phyloP scores from a whole-genome alignment of 208 protist species.

The Sergeia podlipaevii region DNA sequence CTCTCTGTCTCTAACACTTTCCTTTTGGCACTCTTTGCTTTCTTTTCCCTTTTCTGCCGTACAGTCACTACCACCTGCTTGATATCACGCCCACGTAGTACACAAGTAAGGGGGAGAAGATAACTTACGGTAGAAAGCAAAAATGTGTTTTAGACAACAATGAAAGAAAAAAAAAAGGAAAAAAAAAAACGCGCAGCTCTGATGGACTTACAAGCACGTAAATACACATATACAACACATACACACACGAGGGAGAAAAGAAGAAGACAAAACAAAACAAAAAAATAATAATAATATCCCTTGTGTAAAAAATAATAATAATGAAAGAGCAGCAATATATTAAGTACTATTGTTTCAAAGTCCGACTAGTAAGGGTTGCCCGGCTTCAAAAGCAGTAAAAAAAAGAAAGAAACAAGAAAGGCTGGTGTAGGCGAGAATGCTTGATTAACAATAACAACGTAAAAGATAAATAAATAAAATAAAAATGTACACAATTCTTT shows the following conservation, averaged over 20 bases:
- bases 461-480: conserved; percentile 2
- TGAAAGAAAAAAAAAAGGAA: conserved; percentile 3
- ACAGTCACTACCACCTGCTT: too few species aligned
- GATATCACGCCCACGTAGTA: too few species aligned
- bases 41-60: too few species aligned
- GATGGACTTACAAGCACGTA: too few species aligned
- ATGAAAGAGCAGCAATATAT: too few species aligned
- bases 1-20: not conserved
- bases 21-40: too few species aligned
- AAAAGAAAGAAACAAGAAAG: not conserved
- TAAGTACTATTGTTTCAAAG: too few species aligned
- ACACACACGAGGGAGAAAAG: not conserved
- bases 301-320: not conserved
- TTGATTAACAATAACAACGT: conserved; percentile 4
- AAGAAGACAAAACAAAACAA: conserved; percentile 7
- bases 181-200: not conserved
- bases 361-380: too few species aligned
- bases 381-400: too few species aligned
- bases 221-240: not conserved
- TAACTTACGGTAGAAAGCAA: conserved; percentile 4
- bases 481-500: too few species aligned
- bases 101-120: not conserved
- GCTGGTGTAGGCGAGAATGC: too few species aligned
- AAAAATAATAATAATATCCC: not conserved
- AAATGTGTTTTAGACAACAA: not conserved